phyloP scores from a whole-genome alignment of 305 asterid genomes.

The Fraxinus sp. region DNA sequence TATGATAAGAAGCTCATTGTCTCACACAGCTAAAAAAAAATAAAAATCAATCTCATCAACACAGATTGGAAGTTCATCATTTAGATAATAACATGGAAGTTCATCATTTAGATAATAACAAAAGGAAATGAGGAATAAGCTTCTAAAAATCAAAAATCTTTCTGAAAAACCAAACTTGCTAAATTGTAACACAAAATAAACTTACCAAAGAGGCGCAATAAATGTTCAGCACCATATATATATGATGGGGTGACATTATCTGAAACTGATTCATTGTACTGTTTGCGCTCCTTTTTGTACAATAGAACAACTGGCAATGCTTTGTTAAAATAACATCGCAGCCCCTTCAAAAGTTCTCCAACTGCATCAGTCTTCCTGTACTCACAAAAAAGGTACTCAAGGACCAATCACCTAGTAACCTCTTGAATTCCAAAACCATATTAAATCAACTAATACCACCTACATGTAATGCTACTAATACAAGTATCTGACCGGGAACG shows the following conservation, averaged over 20 bases:
- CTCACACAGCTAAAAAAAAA: neutral
- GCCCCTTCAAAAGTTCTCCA: conserved; percentile 79
- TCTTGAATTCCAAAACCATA: conserved; percentile 1
- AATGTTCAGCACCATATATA: conserved; percentile 95
- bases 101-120: neutral
- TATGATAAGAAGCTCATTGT: neutral
- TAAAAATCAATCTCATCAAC: neutral
- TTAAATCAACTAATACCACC: conserved; percentile 7
- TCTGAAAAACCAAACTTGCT: conserved; percentile 1
- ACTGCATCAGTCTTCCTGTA: conserved; percentile 66
- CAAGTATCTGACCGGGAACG: neutral
- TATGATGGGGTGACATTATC: conserved; percentile 71
- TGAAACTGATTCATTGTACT: conserved; percentile 61
- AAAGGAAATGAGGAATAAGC: neutral
- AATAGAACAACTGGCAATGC: conserved; percentile 74
- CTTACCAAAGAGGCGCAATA: conserved; percentile 93
- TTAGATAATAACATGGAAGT: neutral
- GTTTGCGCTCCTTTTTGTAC: conserved; percentile 88
- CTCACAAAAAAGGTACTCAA: conserved; percentile 28
- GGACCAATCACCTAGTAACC: conserved; percentile 13
- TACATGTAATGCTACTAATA: neutral
- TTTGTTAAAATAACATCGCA: conserved; percentile 83
- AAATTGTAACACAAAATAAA: conserved; percentile 5
- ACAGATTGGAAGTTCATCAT: neutral
- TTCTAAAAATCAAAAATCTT: neutral